Evolutionary conservation across 1,284 basidiomycete species (phyloP).

Genomic region (Irpex sp.): DNA sequence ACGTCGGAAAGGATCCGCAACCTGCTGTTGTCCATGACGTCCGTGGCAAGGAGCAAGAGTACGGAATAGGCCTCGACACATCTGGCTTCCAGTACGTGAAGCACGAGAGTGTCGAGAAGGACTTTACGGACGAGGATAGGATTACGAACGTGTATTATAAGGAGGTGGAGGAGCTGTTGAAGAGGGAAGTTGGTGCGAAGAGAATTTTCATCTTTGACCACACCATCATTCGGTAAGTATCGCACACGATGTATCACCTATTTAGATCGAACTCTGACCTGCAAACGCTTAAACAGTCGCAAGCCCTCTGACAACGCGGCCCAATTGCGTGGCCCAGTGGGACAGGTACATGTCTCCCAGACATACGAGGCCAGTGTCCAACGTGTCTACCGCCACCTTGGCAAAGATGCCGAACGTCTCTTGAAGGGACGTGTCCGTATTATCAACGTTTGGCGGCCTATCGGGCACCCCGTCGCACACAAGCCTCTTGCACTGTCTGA

Average conservation of each 20-base stretch:
- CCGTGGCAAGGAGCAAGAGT: constrained; percentile 31
- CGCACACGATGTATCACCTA: background rate
- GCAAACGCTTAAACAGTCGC: constrained; percentile 8
- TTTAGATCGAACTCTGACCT: background rate
- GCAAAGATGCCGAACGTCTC: constrained; percentile 38
- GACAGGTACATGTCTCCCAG: constrained; percentile 57
- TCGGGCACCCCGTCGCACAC: constrained; percentile 46
- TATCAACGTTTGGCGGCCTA: constrained; percentile 67
- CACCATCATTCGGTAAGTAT: constrained; percentile 38
- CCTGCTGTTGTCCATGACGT: constrained; percentile 25
- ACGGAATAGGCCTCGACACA: constrained; percentile 32
- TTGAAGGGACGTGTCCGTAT: constrained; percentile 50
- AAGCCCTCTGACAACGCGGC: constrained; percentile 12
- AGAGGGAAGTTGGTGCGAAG: constrained; percentile 37
- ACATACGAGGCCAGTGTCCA: constrained; percentile 43
- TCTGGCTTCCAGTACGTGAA: constrained; percentile 41
- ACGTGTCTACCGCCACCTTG: constrained; percentile 52
- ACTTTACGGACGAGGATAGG: constrained; percentile 37
- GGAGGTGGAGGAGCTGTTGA: constrained; percentile 42
- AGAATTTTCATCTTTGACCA: constrained; percentile 43
- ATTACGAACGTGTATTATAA: constrained; percentile 37
- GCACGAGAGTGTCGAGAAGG: constrained; percentile 33
- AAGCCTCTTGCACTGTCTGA: constrained; percentile 59
- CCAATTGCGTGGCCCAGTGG: constrained; percentile 27
- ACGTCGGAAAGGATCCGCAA: constrained; percentile 23